Base-by-base conservation (phyloP, 1,139 yeast genomes). In the Magnusiomyces suaveolens region DNA sequence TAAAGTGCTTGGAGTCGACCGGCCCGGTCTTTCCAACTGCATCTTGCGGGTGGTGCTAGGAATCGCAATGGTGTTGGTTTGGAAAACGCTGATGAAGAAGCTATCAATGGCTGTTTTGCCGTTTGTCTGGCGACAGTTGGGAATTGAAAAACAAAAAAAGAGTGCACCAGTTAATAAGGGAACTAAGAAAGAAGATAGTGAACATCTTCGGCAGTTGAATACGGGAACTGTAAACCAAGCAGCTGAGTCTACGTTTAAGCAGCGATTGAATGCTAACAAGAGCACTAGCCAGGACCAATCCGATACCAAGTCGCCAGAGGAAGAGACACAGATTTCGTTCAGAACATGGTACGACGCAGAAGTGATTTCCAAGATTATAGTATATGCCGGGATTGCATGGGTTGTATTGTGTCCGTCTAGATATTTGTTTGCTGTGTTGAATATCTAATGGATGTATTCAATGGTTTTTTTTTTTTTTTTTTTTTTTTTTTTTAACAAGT, bases 341-440 rank as follows among this genome's bases (percentile, higher is more conserved):
- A 10, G 76, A 38, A 67, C 80, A 12, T 72, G 89, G 54, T 83
- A 82, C 63, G 92, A 84, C 59, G 83, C 84, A 33, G 90, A 84
- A 60, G 84, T 85, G 20, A 72, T 86, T 48, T 87, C 92, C 14
- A 75, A 90, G 63, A 68, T 86, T 56, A 72, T 84, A 21, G 85
- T 87, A 0, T 88, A 88, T 67, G 82, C 85, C 2, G 95, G 95
- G 0, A 79, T 87, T 29, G 74, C 87, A 0, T 62, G 71, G 29
- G 59, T 66, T 44, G 62, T 64, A 2, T 56, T 59, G 24, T 64
- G 59, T 53, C 48, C 60, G 6, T 57, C 62, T 36, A 64, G 63
- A 29, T 46, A 57, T 18, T 48, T 64, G 10, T 66, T 63, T 52
- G 53, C 54, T 46, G n/a, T 53, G 1, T 43, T 59, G 44, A 57